phyloP scores from a whole-genome alignment of 1,284 basidiomycete genomes.

The Ceratobasidium sp. region DNA sequence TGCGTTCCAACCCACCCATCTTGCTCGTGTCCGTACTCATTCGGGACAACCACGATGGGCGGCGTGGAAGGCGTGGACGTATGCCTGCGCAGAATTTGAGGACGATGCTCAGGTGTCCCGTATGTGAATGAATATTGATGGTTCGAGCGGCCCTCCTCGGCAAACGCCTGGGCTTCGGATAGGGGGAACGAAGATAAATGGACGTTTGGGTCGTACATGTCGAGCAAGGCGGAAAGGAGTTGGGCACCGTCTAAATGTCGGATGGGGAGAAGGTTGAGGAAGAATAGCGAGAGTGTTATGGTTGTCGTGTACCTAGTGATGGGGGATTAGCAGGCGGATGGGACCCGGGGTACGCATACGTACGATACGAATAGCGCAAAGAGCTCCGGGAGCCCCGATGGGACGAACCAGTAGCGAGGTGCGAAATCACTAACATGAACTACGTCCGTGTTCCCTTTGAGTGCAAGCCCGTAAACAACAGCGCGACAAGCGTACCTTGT shows the following conservation, averaged over 20 bases:
- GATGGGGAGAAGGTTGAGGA: slow-evolving; percentile 78
- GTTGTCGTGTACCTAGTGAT: slow-evolving; percentile 67
- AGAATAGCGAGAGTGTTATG: slow-evolving; percentile 72
- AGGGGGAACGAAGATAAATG: not conserved
- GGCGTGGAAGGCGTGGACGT: not conserved
- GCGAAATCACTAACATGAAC: slow-evolving; percentile 66
- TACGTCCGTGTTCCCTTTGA: slow-evolving; percentile 51
- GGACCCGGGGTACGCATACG: slow-evolving; percentile 50
- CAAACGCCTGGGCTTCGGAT: not conserved
- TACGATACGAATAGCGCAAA: slow-evolving; percentile 62
- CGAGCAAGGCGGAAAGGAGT: slow-evolving; percentile 60
- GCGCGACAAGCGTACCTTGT: slow-evolving; percentile 63
- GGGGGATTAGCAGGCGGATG: not conserved
- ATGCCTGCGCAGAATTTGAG: slow-evolving; percentile 13
- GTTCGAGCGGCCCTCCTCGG: not conserved
- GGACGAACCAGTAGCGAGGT: slow-evolving; percentile 62
- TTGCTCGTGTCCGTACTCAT: not conserved
- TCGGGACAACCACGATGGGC: not conserved
- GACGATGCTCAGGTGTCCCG: not conserved
- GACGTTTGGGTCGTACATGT: slow-evolving; percentile 46
- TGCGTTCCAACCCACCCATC: not conserved
- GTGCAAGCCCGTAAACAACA: slow-evolving; percentile 22
- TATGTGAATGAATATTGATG: slow-evolving; percentile 13
- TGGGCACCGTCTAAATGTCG: slow-evolving; percentile 70
- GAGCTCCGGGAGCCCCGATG: slow-evolving; percentile 59